A percentile compares a stretch with the other conserved stretches of the same genome.
These are phyloP conservation scores for Stentor roeselii DNA, from an alignment of 73 alveolate species.

Conservation along the genomic window DNA sequence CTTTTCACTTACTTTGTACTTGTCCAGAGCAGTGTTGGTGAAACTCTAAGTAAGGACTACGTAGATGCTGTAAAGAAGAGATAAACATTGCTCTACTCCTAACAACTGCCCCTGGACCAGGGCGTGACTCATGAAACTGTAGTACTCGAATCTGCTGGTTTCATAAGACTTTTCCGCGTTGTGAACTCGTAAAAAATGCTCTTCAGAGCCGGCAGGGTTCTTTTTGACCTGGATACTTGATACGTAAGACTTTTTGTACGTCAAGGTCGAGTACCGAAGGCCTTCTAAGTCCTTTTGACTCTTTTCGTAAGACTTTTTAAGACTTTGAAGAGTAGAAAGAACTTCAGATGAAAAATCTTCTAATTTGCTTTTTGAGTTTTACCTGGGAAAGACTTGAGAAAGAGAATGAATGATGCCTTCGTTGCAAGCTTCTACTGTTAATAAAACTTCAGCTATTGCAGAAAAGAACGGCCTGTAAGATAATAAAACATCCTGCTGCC, in stretches of 20 bases:
- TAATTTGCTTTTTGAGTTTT: not conserved
- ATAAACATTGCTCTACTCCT: slow-evolving; percentile 4
- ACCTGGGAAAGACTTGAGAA: not conserved
- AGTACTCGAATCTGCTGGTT: not conserved
- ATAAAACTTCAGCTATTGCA: not conserved
- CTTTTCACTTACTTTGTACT: not conserved
- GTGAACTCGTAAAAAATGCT: not conserved
- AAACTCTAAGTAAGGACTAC: slow-evolving; percentile 8
- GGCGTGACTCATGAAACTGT: not conserved
- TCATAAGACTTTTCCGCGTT: not conserved
- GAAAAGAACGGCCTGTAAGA: not conserved
- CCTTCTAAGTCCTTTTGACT: not conserved
- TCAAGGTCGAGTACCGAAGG: not conserved
- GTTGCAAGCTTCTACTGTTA: not conserved
- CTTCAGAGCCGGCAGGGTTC: not conserved
- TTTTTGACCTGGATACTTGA: not conserved
- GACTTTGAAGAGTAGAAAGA: not conserved
- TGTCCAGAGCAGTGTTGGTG: slow-evolving; percentile 4
- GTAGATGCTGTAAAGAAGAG: not conserved
- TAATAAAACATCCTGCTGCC: not conserved
- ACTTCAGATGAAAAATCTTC: not conserved
- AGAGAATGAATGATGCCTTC: slow-evolving; percentile 12
- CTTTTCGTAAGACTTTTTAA: not conserved
- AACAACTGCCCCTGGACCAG: not conserved
- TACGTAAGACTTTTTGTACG: not conserved